Evolutionary conservation across 306 rosid genomes (phyloP).

Genomic region (Corylus avellana): DNA sequence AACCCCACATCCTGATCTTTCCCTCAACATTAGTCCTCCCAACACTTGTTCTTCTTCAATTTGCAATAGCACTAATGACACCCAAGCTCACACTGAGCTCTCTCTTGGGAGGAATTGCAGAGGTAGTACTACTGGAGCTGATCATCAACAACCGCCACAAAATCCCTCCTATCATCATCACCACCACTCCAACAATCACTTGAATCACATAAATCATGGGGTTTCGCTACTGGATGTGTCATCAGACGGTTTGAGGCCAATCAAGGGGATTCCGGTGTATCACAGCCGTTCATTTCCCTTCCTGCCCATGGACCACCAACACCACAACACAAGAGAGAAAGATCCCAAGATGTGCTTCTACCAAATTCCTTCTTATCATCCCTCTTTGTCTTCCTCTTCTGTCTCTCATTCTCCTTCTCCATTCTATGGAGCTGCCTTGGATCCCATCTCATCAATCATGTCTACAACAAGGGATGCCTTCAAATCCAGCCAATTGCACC

Average conservation of each 20-base stretch:
- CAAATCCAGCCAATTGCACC: conserved; percentile 67
- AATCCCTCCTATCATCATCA: conserved; percentile 37
- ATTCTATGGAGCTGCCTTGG: conserved; percentile 35
- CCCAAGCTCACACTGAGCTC: conserved; percentile 67
- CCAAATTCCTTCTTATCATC: conserved; percentile 40
- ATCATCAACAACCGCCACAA: conserved; percentile 16
- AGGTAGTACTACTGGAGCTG: conserved; percentile 9
- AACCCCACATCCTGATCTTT: conserved; percentile 75
- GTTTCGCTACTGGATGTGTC: conserved; percentile 56
- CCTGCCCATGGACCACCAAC: conserved; percentile 41
- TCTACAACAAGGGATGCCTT: conserved; percentile 39
- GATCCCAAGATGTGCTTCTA: conserved; percentile 56
- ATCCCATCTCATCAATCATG: conserved; percentile 52
- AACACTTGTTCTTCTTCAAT: conserved; percentile 42
- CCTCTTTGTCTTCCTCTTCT: conserved; percentile 30
- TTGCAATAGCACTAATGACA: conserved; percentile 19
- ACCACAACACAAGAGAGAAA: conserved; percentile 33
- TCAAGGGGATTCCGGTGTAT: conserved; percentile 88
- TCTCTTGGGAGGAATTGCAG: conserved; percentile 58
- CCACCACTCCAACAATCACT: conserved; percentile 7
- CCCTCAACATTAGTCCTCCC: conserved; percentile 88
- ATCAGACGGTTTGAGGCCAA: conserved; percentile 60
- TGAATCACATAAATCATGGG: conserved; percentile 42
- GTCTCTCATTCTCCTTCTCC: conserved; percentile 26
- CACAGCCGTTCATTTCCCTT: conserved; percentile 85